These are phyloP conservation scores for Skeletonema tropicum DNA, from an alignment of 108 stramenopile species.

Conservation along the genomic window DNA sequence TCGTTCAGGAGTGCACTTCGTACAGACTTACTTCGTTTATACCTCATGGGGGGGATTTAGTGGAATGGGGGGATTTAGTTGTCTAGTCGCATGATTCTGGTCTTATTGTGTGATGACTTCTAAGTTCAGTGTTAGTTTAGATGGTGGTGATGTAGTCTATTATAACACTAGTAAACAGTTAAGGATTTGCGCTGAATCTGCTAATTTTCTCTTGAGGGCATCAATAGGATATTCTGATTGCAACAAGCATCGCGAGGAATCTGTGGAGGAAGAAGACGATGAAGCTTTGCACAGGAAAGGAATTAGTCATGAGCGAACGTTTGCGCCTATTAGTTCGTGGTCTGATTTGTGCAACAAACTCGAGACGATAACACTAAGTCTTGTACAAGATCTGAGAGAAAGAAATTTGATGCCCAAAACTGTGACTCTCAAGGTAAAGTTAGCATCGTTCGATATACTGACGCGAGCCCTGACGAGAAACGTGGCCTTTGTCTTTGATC, in stretches of 20 bases:
- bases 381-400: constrained; percentile 67
- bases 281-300: constrained; percentile 62
- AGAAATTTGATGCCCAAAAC: constrained; percentile 68
- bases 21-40: no score
- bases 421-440: constrained; percentile 85
- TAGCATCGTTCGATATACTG: constrained; percentile 73
- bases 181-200: no score
- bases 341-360: constrained; percentile 61
- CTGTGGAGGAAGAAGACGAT: constrained; percentile 23
- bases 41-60: no score
- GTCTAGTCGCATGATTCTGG: no score
- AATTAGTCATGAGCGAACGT: constrained; percentile 94
- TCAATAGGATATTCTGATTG: constrained; percentile 67
- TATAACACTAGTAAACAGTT: no score
- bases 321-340: constrained; percentile 64
- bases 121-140: no score
- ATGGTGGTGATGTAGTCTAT: no score
- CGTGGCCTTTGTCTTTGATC: constrained; percentile 24
- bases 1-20: no score
- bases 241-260: constrained; percentile 9
- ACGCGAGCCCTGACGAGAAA: constrained; percentile 39
- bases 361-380: constrained; percentile 62
- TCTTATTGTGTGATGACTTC: no score
- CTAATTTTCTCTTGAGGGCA: constrained; percentile 73
- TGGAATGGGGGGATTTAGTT: no score